Evolutionary conservation across 2,329 filamentous ascomycete species (phyloP), one percentile per base, ranked within the genome.

Genomic region (Colletotrichum gloeosporioides): DNA sequence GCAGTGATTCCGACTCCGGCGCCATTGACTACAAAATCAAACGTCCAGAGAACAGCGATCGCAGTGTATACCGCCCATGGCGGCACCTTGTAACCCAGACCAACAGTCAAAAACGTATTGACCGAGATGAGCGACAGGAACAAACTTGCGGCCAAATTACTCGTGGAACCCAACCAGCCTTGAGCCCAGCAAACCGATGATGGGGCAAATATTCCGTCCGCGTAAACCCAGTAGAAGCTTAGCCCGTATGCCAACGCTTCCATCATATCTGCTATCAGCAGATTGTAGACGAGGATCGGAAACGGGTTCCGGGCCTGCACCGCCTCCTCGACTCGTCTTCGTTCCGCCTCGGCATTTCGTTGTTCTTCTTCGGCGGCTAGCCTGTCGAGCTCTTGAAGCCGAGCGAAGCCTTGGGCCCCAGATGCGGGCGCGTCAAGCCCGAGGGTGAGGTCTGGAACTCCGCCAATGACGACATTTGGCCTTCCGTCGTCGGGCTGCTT

Each of bases 231-330:
- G 73, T 88, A 85, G 44, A 88, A 87, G 76, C 90, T 92, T 61
- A 92, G 82, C 27, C 91, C 77, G 79, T 92, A 92, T 2, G 89
- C 88, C 6, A 88, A 78, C 8, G 89, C 85, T 80, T 92, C 91
- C 79, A 91, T 89, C 29, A 92, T 86, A 78, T 93, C 91, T 34
- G 91, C 90, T 69, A 91, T 82, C 4, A 92, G 82, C 15, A 92
- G 87, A 80, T 92, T 92, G 82, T 90, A 89, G 72, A 92, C 89
- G 6, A 92, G 84, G 4, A 92, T 85, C 18, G 92, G 85, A 79
- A 92, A 92, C 80, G 92, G 91, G 77, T 91, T 92, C 13, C 53
- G 61, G 12, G 49, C 9, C 32, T 66, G 25, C 6, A 6, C 16
- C 8, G 27, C 44, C 15, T 69, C 71, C 8, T 29, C 53, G 9